These are phyloP conservation scores for Lasiosphaeria hispida DNA, from an alignment of 495 filamentous ascomycete genomes.

Conservation along the genomic window DNA sequence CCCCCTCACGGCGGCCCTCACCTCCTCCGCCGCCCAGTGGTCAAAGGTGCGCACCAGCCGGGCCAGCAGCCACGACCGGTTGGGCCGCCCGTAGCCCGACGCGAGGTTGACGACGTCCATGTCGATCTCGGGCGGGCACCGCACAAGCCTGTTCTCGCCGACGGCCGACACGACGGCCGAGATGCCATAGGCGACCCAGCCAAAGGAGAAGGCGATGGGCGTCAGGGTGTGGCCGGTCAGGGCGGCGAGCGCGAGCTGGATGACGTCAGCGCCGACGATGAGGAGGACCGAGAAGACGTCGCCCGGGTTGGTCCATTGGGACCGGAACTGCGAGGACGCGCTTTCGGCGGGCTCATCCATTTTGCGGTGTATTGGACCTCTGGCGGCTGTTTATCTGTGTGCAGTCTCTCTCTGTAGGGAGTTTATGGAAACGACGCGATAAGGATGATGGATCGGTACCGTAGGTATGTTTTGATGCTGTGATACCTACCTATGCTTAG, in stretches of 20 bases:
- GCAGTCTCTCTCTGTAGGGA: too few relatives aligned
- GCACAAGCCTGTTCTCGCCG: constrained; percentile 48
- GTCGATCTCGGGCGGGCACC: constrained; percentile 28
- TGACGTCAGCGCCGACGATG: background rate
- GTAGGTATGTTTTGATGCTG: too few relatives aligned
- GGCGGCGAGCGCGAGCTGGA: background rate
- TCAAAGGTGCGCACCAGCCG: constrained; percentile 51
- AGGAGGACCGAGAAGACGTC: background rate
- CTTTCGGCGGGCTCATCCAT: too few relatives aligned
- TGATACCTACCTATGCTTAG: too few relatives aligned
- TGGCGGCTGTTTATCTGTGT: too few relatives aligned
- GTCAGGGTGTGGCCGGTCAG: constrained; percentile 14
- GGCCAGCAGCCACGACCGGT: constrained; percentile 50
- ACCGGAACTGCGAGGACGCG: too few relatives aligned
- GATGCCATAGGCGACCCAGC: constrained; percentile 51
- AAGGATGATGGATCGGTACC: too few relatives aligned
- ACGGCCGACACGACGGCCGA: constrained; percentile 38
- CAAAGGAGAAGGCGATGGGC: constrained; percentile 56
- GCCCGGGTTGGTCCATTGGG: too few relatives aligned
- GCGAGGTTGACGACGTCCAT: constrained; percentile 44
- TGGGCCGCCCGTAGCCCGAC: constrained; percentile 42
- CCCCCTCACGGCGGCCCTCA: too few relatives aligned
- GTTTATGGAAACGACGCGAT: too few relatives aligned
- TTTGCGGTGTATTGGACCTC: too few relatives aligned
- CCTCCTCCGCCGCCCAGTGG: too few relatives aligned